These are phyloP conservation scores for Rhynchosporium secalis DNA, from an alignment of 2,329 filamentous ascomycete species.

Conservation along the genomic window DNA sequence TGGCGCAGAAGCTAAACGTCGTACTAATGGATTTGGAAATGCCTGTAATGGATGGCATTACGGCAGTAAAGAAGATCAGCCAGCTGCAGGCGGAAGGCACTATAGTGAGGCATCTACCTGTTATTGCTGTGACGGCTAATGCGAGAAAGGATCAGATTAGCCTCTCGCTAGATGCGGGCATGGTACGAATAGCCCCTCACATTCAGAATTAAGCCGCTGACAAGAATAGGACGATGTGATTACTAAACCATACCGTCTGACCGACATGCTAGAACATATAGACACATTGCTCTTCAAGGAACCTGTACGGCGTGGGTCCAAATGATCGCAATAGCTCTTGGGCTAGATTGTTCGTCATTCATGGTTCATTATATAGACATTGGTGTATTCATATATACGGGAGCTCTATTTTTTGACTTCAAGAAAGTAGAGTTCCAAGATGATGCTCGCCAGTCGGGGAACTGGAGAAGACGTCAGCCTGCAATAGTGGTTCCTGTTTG, in stretches of 20 bases:
- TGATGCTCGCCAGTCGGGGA: constrained; percentile 31
- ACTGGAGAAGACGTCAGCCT: constrained; percentile 32
- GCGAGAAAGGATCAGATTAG: too few species aligned
- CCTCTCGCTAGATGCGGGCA: too few species aligned
- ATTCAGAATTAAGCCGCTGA: constrained; percentile 37
- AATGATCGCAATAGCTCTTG: not conserved
- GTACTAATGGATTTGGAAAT: too few species aligned
- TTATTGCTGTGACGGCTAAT: too few species aligned
- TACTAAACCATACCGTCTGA: constrained; percentile 33
- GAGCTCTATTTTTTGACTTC: constrained; percentile 23
- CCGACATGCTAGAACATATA: constrained; percentile 33
- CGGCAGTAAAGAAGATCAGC: too few species aligned
- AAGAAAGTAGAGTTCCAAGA: constrained; percentile 38
- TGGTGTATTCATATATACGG: constrained; percentile 2
- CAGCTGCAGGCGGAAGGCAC: too few species aligned
- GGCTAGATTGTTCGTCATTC: constrained; percentile 4
- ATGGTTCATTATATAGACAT: constrained; percentile 1
- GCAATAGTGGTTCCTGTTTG: constrained; percentile 36
- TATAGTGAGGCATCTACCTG: too few species aligned
- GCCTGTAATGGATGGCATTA: too few species aligned
- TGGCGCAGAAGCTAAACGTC: too few species aligned
- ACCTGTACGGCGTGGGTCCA: not conserved
- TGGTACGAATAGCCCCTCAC: too few species aligned
- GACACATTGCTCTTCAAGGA: constrained; percentile 19
- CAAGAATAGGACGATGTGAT: constrained; percentile 31